phyloP scores from a whole-genome alignment of 257 asterid species.

The Solanum piurae region DNA sequence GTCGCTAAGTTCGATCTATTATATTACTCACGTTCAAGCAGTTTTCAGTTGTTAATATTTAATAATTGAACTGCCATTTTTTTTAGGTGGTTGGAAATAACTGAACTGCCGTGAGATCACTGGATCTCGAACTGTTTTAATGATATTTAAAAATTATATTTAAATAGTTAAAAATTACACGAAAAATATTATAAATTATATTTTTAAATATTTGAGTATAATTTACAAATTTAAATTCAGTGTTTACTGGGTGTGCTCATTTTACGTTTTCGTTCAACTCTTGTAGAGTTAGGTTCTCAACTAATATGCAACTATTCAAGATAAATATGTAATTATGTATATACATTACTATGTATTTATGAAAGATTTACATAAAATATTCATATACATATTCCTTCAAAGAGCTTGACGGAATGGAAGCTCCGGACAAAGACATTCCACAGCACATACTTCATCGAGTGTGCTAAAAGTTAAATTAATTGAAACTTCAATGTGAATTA shows the following conservation, averaged over 20 bases:
- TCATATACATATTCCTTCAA: background rate
- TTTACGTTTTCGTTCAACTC: background rate
- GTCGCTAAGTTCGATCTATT: background rate
- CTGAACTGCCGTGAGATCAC: background rate
- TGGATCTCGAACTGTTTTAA: background rate
- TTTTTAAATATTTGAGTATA: no score
- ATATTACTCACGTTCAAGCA: background rate
- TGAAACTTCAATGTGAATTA: fast-evolving
- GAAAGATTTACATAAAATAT: background rate
- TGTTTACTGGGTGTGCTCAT: background rate
- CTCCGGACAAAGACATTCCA: background rate
- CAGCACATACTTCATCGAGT: background rate
- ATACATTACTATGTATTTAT: no score
- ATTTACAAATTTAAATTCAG: no score
- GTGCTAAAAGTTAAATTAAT: background rate
- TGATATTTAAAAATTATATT: background rate
- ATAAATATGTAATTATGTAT: background rate
- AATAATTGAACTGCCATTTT: background rate
- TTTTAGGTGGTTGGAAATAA: background rate
- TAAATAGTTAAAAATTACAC: no score
- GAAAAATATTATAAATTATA: no score
- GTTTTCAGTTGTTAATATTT: background rate
- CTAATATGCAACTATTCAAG: no score
- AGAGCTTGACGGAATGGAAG: background rate
- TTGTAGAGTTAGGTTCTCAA: no score